These are phyloP conservation scores for Aspergillus ellipticus DNA, from an alignment of 495 filamentous ascomycete species.

Conservation along the genomic window DNA sequence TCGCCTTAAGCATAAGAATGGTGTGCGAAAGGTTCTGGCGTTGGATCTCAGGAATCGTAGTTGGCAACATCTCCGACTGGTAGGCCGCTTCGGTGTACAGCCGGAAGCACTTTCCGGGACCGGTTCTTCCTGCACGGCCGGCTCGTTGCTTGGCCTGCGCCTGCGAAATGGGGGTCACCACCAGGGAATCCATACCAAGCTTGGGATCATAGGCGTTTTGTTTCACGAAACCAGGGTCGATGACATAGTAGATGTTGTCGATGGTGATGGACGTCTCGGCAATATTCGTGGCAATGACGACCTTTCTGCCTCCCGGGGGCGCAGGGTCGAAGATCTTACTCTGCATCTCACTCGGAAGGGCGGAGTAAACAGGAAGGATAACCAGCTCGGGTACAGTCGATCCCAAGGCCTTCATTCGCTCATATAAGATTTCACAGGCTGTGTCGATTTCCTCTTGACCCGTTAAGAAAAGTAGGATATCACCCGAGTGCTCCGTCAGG, in stretches of 20 bases:
- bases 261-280: slow-evolving; percentile 98
- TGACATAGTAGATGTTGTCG: slow-evolving; percentile 94
- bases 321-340: slow-evolving; percentile 92
- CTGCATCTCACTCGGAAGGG: slow-evolving; percentile 89
- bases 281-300: slow-evolving; percentile 98
- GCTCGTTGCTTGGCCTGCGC: slow-evolving; percentile 94
- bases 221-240: slow-evolving; percentile 97
- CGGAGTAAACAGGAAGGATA: slow-evolving; percentile 92
- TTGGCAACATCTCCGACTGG: slow-evolving; percentile 95
- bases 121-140: slow-evolving; percentile 89
- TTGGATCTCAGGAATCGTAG: slow-evolving; percentile 94
- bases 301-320: slow-evolving; percentile 82
- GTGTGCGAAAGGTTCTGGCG: slow-evolving; percentile 90
- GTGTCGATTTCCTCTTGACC: slow-evolving; percentile 99
- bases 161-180: slow-evolving; percentile 93
- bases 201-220: slow-evolving; percentile 97
- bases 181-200: slow-evolving; percentile 93
- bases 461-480: slow-evolving; percentile 94
- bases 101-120: slow-evolving; percentile 93
- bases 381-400: slow-evolving; percentile 87
- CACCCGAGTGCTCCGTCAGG: slow-evolving; percentile 81
- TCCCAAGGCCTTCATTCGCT: slow-evolving; percentile 94
- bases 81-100: slow-evolving; percentile 95
- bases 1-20: slow-evolving; percentile 98
- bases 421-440: slow-evolving; percentile 82